phyloP scores from a whole-genome alignment of 208 protist species.

The Trypanosoma melophagium region DNA sequence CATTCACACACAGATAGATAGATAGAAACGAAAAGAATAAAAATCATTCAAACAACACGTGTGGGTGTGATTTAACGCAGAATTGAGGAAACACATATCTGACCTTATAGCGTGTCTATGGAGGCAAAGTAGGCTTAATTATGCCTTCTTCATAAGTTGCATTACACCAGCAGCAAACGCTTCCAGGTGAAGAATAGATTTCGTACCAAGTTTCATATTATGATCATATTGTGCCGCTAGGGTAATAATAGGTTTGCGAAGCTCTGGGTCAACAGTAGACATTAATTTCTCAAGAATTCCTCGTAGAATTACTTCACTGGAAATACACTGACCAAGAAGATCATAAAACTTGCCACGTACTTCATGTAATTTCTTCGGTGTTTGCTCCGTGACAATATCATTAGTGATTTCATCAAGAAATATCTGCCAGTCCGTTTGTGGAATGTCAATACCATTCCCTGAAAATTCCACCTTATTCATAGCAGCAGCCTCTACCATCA shows the following conservation, averaged over 20 bases:
- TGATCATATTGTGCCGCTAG: slow-evolving; percentile 96
- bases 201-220: slow-evolving; percentile 95
- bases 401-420: slow-evolving; percentile 92
- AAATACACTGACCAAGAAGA: slow-evolving; percentile 98
- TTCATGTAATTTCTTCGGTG: slow-evolving; percentile 90
- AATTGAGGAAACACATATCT: too few relatives aligned
- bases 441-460: slow-evolving; percentile 68
- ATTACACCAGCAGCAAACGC: slow-evolving; percentile 95
- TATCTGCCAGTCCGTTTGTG: slow-evolving; percentile 95
- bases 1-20: too few relatives aligned
- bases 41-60: too few relatives aligned
- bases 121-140: not conserved
- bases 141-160: slow-evolving; percentile 66
- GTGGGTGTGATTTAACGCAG: too few relatives aligned
- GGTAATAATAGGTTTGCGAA: slow-evolving; percentile 87
- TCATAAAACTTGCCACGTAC: slow-evolving; percentile 98
- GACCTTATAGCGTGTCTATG: too few relatives aligned
- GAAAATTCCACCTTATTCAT: slow-evolving; percentile 82
- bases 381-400: slow-evolving; percentile 94
- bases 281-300: slow-evolving; percentile 87
- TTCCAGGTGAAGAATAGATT: slow-evolving; percentile 98
- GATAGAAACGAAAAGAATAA: too few relatives aligned
- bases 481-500: slow-evolving; percentile 96
- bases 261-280: slow-evolving; percentile 48
- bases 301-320: slow-evolving; percentile 94